phyloP scores from a whole-genome alignment of 805 yeast genomes.

The Spencermartinsiella europaea region DNA sequence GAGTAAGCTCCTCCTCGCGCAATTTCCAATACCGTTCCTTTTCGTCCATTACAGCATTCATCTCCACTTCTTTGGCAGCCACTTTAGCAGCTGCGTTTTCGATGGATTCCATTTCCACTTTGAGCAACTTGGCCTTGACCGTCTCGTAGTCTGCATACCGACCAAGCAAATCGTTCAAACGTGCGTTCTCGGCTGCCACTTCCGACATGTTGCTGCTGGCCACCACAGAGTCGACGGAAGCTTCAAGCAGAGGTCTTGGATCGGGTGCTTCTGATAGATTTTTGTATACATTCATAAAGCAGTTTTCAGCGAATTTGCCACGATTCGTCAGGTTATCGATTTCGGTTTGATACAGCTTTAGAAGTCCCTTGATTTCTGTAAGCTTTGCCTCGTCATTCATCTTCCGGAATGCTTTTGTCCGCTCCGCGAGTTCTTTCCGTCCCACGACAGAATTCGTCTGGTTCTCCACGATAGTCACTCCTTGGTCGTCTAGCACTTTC shows the following conservation, averaged over 20 bases:
- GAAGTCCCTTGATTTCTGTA: slow-evolving; percentile 55
- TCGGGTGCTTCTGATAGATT: slow-evolving; percentile 87
- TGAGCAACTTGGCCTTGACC: slow-evolving; percentile 55
- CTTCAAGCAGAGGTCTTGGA: slow-evolving; percentile 75
- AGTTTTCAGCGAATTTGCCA: slow-evolving; percentile 65
- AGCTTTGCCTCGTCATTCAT: slow-evolving; percentile 63
- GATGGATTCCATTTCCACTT: slow-evolving; percentile 54
- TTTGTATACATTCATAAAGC: slow-evolving; percentile 70
- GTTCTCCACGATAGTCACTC: slow-evolving; percentile 61
- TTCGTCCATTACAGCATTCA: slow-evolving; percentile 52
- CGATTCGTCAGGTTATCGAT: slow-evolving; percentile 78
- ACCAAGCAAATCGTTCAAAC: slow-evolving; percentile 48
- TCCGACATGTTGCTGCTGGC: slow-evolving; percentile 48
- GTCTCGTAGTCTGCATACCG: slow-evolving; percentile 74
- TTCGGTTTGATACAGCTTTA: slow-evolving; percentile 78
- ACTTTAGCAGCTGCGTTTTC: slow-evolving; percentile 31
- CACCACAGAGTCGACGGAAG: slow-evolving; percentile 58
- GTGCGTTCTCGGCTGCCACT: slow-evolving; percentile 46
- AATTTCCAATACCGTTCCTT: slow-evolving; percentile 63
- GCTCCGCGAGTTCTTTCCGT: slow-evolving; percentile 71
- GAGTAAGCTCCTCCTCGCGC: slow-evolving; percentile 48
- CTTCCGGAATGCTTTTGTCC: slow-evolving; percentile 82
- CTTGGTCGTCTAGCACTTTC: slow-evolving; percentile 66
- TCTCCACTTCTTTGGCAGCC: background rate
- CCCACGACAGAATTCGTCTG: slow-evolving; percentile 64